phyloP scores from a whole-genome alignment of 176 grass and related monocot species.

The Ensete glaucum region DNA sequence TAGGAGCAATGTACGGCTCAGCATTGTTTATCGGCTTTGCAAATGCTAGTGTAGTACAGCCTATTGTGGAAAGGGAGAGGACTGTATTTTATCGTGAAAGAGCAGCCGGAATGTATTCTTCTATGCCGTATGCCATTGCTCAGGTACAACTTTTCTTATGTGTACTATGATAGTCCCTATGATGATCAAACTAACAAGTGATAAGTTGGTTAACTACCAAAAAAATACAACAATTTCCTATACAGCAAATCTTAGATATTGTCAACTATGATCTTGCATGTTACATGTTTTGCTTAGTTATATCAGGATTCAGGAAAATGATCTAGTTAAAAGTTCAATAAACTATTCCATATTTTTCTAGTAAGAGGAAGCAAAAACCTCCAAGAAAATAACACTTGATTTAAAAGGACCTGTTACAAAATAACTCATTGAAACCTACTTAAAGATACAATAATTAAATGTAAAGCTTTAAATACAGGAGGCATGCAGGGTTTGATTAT shows the following conservation, averaged over 20 bases:
- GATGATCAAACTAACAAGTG: not conserved
- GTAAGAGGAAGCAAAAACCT: not conserved
- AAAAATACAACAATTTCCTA: not conserved
- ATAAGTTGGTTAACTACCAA: not conserved
- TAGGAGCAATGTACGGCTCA: slow-evolving; percentile 43
- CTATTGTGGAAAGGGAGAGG: slow-evolving; percentile 55
- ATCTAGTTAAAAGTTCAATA: too few species aligned
- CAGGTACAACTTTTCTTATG: slow-evolving; percentile 32
- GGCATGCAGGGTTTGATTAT: too few species aligned
- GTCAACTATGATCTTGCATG: not conserved
- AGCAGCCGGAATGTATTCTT: slow-evolving; percentile 65
- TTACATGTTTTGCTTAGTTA: not conserved
- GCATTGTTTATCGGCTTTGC: slow-evolving; percentile 71
- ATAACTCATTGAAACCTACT: not conserved
- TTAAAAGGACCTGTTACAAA: not conserved
- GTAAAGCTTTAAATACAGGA: not conserved
- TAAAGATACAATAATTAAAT: not conserved
- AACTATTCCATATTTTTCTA: not conserved
- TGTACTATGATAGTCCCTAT: not conserved
- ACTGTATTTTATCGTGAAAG: slow-evolving; percentile 54
- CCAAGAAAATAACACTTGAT: not conserved
- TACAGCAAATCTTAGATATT: not conserved
- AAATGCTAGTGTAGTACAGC: slow-evolving; percentile 59
- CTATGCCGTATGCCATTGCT: slow-evolving; percentile 50
- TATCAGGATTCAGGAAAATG: not conserved